Conservation (phyloP, 2,329 filamentous ascomycete genomes). For the Trichocomaceae sp. region DNA sequence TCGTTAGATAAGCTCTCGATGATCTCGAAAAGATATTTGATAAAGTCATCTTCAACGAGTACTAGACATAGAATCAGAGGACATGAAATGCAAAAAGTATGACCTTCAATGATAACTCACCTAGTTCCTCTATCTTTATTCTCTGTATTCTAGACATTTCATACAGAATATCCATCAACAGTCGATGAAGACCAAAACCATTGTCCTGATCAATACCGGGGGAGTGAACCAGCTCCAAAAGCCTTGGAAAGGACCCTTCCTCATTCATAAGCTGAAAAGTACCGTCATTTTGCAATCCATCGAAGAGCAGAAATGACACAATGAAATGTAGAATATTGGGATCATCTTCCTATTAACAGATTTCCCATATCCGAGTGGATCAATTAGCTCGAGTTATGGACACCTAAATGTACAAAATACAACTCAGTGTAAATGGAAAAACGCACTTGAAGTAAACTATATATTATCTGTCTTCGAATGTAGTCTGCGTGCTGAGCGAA, state of each 20-base stretch:
- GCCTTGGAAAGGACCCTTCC: conserved; percentile 73
- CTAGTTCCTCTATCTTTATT: conserved; percentile 68
- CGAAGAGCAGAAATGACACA: conserved; percentile 75
- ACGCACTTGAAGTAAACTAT: conserved; percentile 67
- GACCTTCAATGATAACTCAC: conserved; percentile 39
- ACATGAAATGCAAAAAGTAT: neutral
- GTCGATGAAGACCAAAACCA: conserved; percentile 61
- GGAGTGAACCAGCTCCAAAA: conserved; percentile 72
- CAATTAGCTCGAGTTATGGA: neutral
- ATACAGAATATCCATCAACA: conserved; percentile 83
- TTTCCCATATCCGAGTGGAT: neutral
- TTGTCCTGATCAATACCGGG: conserved; percentile 48
- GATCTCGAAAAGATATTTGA: conserved; percentile 74
- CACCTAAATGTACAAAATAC: neutral
- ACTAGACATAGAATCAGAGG: conserved; percentile 29
- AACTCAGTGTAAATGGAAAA: too few relatives aligned
- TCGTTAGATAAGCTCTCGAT: conserved; percentile 86
- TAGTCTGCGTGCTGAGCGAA: conserved; percentile 74
- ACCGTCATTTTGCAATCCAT: conserved; percentile 70
- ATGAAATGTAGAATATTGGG: conserved; percentile 72
- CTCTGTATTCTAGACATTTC: conserved; percentile 93
- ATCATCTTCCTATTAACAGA: conserved; percentile 68
- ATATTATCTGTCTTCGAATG: conserved; percentile 85
- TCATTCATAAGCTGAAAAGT: conserved; percentile 82
- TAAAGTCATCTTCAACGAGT: conserved; percentile 66